Percentiles rank a stretch among this genome's conserved stretches.
phyloP scores from a whole-genome alignment of 345 rosid species.

The Cardiospermum halicacabum region DNA sequence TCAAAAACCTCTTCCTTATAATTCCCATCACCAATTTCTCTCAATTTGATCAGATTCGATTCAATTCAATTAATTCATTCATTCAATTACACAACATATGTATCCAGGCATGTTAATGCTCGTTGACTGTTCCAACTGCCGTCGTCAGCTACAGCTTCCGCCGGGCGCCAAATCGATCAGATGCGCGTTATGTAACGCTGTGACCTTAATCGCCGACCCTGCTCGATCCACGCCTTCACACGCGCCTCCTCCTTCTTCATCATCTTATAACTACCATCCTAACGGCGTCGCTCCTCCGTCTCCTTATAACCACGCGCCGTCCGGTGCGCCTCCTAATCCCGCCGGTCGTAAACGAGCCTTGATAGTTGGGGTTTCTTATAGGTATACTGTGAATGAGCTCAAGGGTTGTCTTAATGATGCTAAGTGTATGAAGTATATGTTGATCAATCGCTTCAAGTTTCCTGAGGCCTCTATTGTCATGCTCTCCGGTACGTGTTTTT shows the following conservation, averaged over 20 bases:
- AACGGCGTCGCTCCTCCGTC: slow-evolving; percentile 29
- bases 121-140: slow-evolving; percentile 73
- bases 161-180: slow-evolving; percentile 60
- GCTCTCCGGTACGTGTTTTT: slow-evolving; percentile 50
- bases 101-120: slow-evolving; percentile 38
- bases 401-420: slow-evolving; percentile 88
- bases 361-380: slow-evolving; percentile 67
- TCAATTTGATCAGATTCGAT: no score
- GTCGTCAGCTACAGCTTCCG: slow-evolving; percentile 59
- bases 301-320: slow-evolving; percentile 44
- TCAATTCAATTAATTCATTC: no score
- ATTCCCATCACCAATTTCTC: no score
- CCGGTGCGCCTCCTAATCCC: slow-evolving; percentile 43
- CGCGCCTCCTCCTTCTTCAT: slow-evolving; percentile 6
- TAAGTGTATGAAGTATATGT: slow-evolving; percentile 78
- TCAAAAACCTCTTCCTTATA: no score
- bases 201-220: slow-evolving; percentile 41
- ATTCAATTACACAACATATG: no score
- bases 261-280: slow-evolving; percentile 9
- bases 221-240: slow-evolving; percentile 16
- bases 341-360: slow-evolving; percentile 78
- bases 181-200: slow-evolving; percentile 68
- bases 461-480: slow-evolving; percentile 76
- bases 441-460: slow-evolving; percentile 67
- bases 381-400: slow-evolving; percentile 46